Evolutionary conservation across 805 yeast species (phyloP).

Genomic region (Candida sakaeoensis): DNA sequence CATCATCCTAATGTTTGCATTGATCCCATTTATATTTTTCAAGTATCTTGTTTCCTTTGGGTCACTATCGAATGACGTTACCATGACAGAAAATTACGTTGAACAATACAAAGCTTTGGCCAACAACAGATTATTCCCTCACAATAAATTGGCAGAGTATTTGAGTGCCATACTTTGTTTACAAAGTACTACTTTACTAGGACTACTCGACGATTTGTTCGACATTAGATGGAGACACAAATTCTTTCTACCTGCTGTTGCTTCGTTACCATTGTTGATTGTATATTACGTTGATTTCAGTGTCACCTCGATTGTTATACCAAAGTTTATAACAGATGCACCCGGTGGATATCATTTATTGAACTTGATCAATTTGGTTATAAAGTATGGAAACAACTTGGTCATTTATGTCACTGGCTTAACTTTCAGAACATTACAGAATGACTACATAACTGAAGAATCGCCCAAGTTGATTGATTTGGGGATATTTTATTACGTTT

Average conservation of each 20-base stretch:
- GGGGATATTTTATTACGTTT: conserved; percentile 74
- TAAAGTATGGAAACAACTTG: conserved; percentile 27
- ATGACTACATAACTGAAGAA: conserved; percentile 35
- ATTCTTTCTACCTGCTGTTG: conserved; percentile 91
- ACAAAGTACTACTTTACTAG: conserved; percentile 79
- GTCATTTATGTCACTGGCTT: conserved; percentile 34
- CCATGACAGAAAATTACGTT: conserved; percentile 28
- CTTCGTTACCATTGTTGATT: conserved; percentile 83
- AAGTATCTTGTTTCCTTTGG: conserved; percentile 58
- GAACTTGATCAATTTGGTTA: conserved; percentile 16
- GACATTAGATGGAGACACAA: conserved; percentile 98
- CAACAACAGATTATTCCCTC: conserved; percentile 57
- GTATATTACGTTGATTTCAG: conserved; percentile 95
- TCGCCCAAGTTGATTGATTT: conserved; percentile 60
- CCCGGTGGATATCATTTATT: conserved; percentile 26
- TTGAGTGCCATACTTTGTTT: conserved; percentile 80
- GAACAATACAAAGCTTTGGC: conserved; percentile 31
- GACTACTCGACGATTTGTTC: conserved; percentile 90
- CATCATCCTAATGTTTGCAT: conserved; percentile 72
- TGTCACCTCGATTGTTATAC: conserved; percentile 81
- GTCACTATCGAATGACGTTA: conserved; percentile 32
- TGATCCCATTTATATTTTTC: conserved; percentile 85
- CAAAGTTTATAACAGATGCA: conserved; percentile 53
- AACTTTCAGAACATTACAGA: conserved; percentile 33
- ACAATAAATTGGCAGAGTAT: conserved; percentile 77